Base-by-base conservation (phyloP, 352 stramenopile species). In the Phytopythium vexans region DNA sequence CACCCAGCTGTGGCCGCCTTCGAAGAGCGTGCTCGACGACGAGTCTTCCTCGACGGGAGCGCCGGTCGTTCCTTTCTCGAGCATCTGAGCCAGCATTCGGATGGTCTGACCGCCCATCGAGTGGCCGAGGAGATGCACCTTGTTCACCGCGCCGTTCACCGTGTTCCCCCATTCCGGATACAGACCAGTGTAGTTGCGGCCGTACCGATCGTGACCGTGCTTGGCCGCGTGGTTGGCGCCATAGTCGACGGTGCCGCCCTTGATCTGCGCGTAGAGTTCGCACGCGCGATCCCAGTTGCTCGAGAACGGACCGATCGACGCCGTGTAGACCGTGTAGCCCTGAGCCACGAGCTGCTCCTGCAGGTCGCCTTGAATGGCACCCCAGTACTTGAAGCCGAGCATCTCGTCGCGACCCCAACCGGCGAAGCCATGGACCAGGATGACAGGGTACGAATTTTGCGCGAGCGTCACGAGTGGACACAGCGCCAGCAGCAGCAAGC, bases 91-190 rank as follows among this genome's bases (percentile, higher is more conserved):
- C 9, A 92, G 62, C 77, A 89, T 92, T 39, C 82, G 75, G n/a
- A 88, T 64, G 8, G 82, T 92, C 55, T 84, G 73, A 12, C 82
- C 82, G 37, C 82, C 82, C 79, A 92, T 90, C 36, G 72, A 87
- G 75, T 92, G 82, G n/a, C 82, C 79, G 3, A 92, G 15, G 12
- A 92, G 52, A 49, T 89, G 78, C 1, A 92, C 53, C 49, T 86
- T 88, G 49, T 88, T 78, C 47, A 86, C 59, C 6, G 61, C 69
- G 14, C 76, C 75, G 49, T 87, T 62, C 3, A 54, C 67, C 34
- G 62, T 54, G 5, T 61, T 67, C 2, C 78, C 76, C 78, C 82
- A 92, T 6, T 79, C 52, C 1, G 73, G 73, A 43, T 80, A 88
- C 11, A 91, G 41, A 1, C 73, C 77, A 14, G 74, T 64, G 54